Evolutionary conservation across 805 yeast species (phyloP).

Genomic region (Millerago galiae): DNA sequence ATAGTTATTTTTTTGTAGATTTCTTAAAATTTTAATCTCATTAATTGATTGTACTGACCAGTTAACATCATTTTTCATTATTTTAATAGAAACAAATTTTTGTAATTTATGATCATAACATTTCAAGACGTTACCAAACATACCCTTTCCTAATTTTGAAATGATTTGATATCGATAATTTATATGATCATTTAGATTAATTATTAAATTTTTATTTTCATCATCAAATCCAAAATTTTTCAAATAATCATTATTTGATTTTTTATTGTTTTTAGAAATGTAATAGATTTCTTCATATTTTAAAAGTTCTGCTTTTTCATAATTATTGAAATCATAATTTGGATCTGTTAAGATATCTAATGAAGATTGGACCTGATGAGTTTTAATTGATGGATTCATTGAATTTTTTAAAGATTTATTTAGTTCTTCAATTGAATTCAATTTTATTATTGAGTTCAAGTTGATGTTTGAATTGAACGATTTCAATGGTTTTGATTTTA

Average conservation of each 20-base stretch:
- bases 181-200: slow-evolving; percentile 59
- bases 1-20: slow-evolving; percentile 25
- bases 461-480: background rate
- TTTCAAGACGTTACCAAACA: slow-evolving; percentile 73
- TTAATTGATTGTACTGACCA: slow-evolving; percentile 74
- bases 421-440: background rate
- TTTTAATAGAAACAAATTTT: slow-evolving; percentile 61
- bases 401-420: slow-evolving; percentile 5
- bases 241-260: slow-evolving; percentile 5
- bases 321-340: slow-evolving; percentile 33
- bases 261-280: slow-evolving; percentile 16
- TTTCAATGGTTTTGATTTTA: background rate
- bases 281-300: slow-evolving; percentile 45
- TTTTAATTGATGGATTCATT: slow-evolving; percentile 8
- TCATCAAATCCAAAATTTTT: slow-evolving; percentile 62
- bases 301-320: slow-evolving; percentile 56
- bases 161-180: slow-evolving; percentile 66
- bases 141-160: slow-evolving; percentile 62
- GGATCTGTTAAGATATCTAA: slow-evolving; percentile 5
- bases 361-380: slow-evolving; percentile 3
- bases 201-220: slow-evolving; percentile 51
- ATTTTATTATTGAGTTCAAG: background rate
- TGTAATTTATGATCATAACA: slow-evolving; percentile 62
- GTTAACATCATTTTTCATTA: slow-evolving; percentile 65
- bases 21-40: slow-evolving; percentile 63